A percentile compares a stretch with the other conserved stretches of the same genome.
Conservation (phyloP, 225 moss, liverwort and hornwort species). For the Bryoerythrophyllum caledonicum region DNA sequence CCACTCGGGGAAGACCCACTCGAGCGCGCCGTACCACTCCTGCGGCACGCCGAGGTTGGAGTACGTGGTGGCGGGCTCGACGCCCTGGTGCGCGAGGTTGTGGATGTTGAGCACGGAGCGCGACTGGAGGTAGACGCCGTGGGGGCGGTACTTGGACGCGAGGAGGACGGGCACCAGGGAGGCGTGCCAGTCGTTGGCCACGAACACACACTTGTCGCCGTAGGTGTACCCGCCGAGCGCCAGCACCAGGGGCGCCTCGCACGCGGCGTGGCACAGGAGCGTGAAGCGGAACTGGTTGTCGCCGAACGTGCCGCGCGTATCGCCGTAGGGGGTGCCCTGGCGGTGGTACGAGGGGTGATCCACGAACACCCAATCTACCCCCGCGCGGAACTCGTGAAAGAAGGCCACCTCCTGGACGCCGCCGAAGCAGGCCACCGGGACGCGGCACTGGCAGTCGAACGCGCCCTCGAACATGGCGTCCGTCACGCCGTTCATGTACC, state of each 20-base stretch:
- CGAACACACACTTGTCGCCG: conserved; percentile 84
- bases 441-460: conserved; percentile 90
- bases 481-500: conserved; percentile 84
- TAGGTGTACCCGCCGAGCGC: conserved; percentile 85
- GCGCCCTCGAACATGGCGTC: conserved; percentile 63
- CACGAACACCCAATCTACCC: conserved; percentile 99
- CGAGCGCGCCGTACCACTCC: conserved; percentile 91
- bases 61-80: conserved; percentile 87
- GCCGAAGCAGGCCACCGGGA: conserved; percentile 74
- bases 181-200: conserved; percentile 99
- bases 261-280: conserved; percentile 93
- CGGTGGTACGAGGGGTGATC: conserved; percentile 92
- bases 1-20: conserved; percentile 99
- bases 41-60: conserved; percentile 70
- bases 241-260: conserved; percentile 88
- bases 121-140: conserved; percentile 57
- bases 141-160: conserved; percentile 81
- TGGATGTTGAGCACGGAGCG: conserved; percentile 82
- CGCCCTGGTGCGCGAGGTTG: conserved; percentile 94
- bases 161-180: conserved; percentile 91
- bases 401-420: conserved; percentile 80
- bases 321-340: conserved; percentile 90
- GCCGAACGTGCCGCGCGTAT: conserved; percentile 88
- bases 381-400: conserved; percentile 86
- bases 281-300: conserved; percentile 99